Conservation (phyloP, 169 alveolate genomes). For the Plasmodium inui region DNA sequence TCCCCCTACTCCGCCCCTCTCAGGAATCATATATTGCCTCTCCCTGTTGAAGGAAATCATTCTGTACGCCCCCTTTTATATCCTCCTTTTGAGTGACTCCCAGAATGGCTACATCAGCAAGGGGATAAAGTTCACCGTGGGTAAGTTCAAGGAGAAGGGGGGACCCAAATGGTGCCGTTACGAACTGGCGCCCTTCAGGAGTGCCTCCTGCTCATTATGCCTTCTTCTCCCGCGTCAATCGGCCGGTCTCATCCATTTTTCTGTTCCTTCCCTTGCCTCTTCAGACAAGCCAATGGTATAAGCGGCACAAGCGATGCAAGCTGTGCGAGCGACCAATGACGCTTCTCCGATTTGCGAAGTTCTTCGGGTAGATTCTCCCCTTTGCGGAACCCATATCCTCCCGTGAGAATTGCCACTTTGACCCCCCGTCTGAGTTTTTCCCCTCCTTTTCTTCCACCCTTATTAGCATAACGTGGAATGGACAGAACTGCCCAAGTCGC, state of each 20-base stretch:
- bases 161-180: neutral
- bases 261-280: neutral
- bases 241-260: neutral
- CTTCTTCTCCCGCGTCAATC: neutral
- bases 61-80: constrained; percentile 37
- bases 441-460: neutral
- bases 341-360: neutral
- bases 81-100: constrained; percentile 12
- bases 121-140: constrained; percentile 31
- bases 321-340: neutral
- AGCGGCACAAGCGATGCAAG: neutral
- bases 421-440: neutral
- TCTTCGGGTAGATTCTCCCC: neutral
- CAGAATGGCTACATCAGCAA: constrained; percentile 46
- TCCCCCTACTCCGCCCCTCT: neutral
- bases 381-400: neutral
- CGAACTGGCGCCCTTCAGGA: neutral
- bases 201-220: neutral
- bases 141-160: constrained; percentile 9
- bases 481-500: constrained; percentile 2
- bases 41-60: constrained; percentile 20
- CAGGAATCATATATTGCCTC: constrained; percentile 32
- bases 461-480: constrained; percentile 13
- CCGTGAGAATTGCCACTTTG: neutral
- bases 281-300: neutral